phyloP scores from a whole-genome alignment of 1,284 basidiomycete genomes.

The Termitomyces sp. region DNA sequence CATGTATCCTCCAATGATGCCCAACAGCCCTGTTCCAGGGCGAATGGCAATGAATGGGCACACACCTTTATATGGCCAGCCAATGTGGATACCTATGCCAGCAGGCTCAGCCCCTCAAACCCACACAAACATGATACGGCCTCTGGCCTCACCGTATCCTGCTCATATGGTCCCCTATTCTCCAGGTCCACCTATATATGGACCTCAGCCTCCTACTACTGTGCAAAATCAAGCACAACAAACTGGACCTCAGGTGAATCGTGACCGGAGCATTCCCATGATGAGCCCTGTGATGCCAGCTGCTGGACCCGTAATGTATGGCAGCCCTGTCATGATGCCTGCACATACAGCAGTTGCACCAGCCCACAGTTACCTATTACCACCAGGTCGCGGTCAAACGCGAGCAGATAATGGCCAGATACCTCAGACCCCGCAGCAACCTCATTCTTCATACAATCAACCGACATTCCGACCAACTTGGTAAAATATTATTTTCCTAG shows the following conservation, averaged over 20 bases:
- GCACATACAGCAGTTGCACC: conserved; percentile 36
- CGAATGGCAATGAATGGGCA: conserved; percentile 58
- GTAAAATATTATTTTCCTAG: conserved; percentile 28
- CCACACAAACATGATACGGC: conserved; percentile 49
- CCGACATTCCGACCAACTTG: conserved; percentile 39
- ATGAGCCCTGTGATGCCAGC: conserved; percentile 68
- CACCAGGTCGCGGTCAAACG: conserved; percentile 33
- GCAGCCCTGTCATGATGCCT: conserved; percentile 66
- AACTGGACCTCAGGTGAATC: conserved; percentile 37
- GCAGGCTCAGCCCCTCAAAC: conserved; percentile 41
- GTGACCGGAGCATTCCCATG: conserved; percentile 43
- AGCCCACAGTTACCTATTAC: conserved; percentile 36
- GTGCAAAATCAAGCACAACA: conserved; percentile 42
- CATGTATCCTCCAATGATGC: conserved; percentile 57
- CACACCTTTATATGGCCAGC: conserved; percentile 53
- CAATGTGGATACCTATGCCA: conserved; percentile 59
- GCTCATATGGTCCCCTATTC: conserved; percentile 59
- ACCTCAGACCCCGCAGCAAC: conserved; percentile 28
- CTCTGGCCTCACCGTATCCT: conserved; percentile 58
- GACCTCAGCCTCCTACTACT: conserved; percentile 36
- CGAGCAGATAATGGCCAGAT: conserved; percentile 37
- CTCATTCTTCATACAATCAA: conserved; percentile 31
- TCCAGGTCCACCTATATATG: conserved; percentile 48
- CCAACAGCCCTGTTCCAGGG: conserved; percentile 56
- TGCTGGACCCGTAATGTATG: conserved; percentile 54